phyloP scores from a whole-genome alignment of 768 basidiomycete genomes.

The Phylloporus arenicola region DNA sequence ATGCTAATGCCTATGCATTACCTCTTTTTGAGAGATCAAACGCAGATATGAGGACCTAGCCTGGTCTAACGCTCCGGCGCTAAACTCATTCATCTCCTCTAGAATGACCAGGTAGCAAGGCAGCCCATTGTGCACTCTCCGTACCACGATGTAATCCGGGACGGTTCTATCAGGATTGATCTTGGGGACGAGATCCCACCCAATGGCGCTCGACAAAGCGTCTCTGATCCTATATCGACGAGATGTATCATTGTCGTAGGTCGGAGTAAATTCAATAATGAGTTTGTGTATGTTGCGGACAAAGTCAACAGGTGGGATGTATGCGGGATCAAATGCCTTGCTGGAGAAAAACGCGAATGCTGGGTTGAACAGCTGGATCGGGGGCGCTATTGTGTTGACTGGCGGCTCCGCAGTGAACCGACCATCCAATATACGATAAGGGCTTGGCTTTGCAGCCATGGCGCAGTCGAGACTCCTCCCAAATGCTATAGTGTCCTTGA shows the following conservation, averaged over 20 bases:
- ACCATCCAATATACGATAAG: constrained; percentile 12
- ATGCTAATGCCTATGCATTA: not conserved
- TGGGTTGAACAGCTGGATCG: constrained; percentile 17
- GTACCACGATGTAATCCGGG: constrained; percentile 1
- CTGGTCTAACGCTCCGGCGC: constrained; percentile 28
- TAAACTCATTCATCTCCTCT: constrained; percentile 17
- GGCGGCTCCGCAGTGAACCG: not conserved
- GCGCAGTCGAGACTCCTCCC: constrained; percentile 4
- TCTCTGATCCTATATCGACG: not conserved
- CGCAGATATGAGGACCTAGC: constrained; percentile 21
- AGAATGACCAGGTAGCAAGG: constrained; percentile 7
- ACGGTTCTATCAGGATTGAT: not conserved
- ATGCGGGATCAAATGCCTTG: constrained; percentile 11
- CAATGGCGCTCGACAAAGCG: constrained; percentile 1
- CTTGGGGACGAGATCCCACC: not conserved
- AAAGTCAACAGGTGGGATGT: constrained; percentile 6
- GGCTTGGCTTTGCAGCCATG: constrained; percentile 3
- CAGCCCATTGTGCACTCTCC: not conserved
- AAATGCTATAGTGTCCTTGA: too few species aligned
- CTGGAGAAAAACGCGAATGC: constrained; percentile 25
- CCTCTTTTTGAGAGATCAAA: constrained; percentile 9
- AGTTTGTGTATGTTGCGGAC: constrained; percentile 7
- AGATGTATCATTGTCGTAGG: constrained; percentile 4
- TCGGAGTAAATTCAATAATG: constrained; percentile 10
- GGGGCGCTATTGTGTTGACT: constrained; percentile 4